Evolutionary conservation across 2,329 filamentous ascomycete genomes (phyloP).

Genomic region (Alternaria brassicae): DNA sequence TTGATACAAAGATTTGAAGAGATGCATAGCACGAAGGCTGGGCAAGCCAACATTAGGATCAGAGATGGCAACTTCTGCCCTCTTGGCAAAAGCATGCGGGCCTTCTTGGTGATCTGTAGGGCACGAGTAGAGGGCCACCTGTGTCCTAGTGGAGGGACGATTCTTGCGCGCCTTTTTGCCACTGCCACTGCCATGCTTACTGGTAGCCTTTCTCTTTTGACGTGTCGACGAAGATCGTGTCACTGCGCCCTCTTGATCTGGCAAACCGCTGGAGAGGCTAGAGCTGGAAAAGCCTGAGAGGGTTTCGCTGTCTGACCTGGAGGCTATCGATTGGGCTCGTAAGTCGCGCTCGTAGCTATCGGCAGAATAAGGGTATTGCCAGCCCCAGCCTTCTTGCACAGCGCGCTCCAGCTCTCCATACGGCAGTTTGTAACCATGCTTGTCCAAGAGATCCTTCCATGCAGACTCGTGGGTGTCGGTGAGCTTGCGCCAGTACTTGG

Average conservation of each 20-base stretch:
- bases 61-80: conserved; percentile 81
- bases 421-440: conserved; percentile 79
- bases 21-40: conserved; percentile 80
- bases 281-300: conserved; percentile 35
- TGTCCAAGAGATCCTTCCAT: conserved; percentile 91
- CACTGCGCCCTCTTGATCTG: conserved; percentile 39
- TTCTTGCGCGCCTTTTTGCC: conserved; percentile 64
- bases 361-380: conserved; percentile 83
- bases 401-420: conserved; percentile 84
- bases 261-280: conserved; percentile 17
- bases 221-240: conserved; percentile 43
- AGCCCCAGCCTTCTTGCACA: conserved; percentile 93
- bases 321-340: conserved; percentile 59
- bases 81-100: conserved; percentile 83
- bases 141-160: conserved; percentile 53
- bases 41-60: conserved; percentile 81
- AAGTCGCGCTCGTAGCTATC: conserved; percentile 83
- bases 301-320: conserved; percentile 52
- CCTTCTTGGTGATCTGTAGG: conserved; percentile 70
- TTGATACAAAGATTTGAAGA: conserved; percentile 96
- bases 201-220: conserved; percentile 50
- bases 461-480: conserved; percentile 93
- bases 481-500: conserved; percentile 89
- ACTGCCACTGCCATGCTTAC: conserved; percentile 50
- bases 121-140: conserved; percentile 55